A percentile compares a stretch with the other conserved stretches of the same genome.
These are phyloP conservation scores for Saccharomyces hybrid DNA, from an alignment of 1,139 yeast species.

Conservation along the genomic window DNA sequence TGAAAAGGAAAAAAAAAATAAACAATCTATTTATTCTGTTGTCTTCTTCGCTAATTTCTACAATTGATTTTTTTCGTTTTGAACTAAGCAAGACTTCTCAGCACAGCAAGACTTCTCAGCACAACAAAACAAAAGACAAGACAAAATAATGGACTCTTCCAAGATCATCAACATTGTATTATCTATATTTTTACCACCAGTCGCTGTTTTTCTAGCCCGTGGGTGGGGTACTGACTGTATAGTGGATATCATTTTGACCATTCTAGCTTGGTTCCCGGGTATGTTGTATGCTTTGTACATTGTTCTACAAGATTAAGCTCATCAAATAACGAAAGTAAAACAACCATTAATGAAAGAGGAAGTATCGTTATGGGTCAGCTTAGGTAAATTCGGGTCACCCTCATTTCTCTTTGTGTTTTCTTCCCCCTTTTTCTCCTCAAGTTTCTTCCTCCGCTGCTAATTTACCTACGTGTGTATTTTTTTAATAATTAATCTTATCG, in stretches of 20 bases:
- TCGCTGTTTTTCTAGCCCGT: conserved; percentile 68
- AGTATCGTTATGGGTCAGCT: neutral
- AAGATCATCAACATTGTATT: conserved; percentile 26
- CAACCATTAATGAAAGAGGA: neutral
- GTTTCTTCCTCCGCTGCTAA: neutral
- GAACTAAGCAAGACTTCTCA: neutral
- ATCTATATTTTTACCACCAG: conserved; percentile 71
- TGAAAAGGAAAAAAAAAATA: neutral
- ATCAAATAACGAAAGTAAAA: neutral
- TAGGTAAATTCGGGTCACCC: conserved; percentile 10
- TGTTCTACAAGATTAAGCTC: conserved; percentile 32
- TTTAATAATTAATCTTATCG: neutral
- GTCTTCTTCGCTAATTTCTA: neutral
- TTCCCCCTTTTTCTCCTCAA: conserved; percentile 4
- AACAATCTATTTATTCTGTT: neutral
- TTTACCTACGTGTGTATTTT: neutral
- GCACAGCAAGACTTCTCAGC: neutral
- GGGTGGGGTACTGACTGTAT: conserved; percentile 54
- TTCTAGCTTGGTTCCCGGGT: conserved; percentile 78
- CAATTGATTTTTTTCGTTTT: neutral
- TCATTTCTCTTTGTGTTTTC: conserved; percentile 18
- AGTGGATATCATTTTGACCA: conserved; percentile 65
- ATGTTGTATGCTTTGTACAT: conserved; percentile 53
- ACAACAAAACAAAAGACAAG: neutral
- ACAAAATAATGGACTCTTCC: conserved; percentile 21